phyloP scores from a whole-genome alignment of 2,329 filamentous ascomycete genomes.

The Exophiala aquamarina region DNA sequence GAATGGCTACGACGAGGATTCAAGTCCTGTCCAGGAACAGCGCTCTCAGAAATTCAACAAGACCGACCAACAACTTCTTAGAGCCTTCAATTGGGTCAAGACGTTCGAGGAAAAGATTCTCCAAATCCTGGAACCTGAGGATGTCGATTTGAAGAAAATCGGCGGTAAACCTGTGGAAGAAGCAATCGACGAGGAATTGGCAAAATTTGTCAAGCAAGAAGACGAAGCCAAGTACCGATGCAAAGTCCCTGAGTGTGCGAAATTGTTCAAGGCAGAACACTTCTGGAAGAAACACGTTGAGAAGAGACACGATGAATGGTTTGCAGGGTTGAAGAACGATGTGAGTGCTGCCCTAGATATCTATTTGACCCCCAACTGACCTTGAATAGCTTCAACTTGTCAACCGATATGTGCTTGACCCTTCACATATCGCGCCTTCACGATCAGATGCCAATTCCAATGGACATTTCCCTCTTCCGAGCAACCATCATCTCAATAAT shows the following conservation, averaged over 20 bases:
- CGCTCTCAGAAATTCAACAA: conserved; percentile 73
- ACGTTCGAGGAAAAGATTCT: conserved; percentile 96
- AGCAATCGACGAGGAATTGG: conserved; percentile 79
- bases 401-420: conserved; percentile 92
- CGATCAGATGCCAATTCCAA: conserved; percentile 93
- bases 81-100: conserved; percentile 98
- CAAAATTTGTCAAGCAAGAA: conserved; percentile 91
- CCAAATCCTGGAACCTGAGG: conserved; percentile 87
- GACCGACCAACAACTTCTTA: conserved; percentile 85
- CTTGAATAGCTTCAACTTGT: conserved; percentile 73
- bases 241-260: conserved; percentile 92
- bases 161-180: conserved; percentile 86
- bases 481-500: conserved; percentile 66
- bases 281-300: conserved; percentile 99
- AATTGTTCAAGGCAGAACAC: conserved; percentile 93
- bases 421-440: conserved; percentile 89
- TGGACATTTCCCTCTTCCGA: conserved; percentile 84
- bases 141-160: conserved; percentile 82
- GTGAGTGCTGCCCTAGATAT: conserved; percentile 54
- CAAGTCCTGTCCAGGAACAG: conserved; percentile 63
- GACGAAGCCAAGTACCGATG: conserved; percentile 96
- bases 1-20: conserved; percentile 61
- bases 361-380: not conserved
- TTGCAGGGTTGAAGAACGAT: conserved; percentile 75
- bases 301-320: conserved; percentile 90